phyloP scores from a whole-genome alignment of 306 rosid genomes.

The Malus fusca region DNA sequence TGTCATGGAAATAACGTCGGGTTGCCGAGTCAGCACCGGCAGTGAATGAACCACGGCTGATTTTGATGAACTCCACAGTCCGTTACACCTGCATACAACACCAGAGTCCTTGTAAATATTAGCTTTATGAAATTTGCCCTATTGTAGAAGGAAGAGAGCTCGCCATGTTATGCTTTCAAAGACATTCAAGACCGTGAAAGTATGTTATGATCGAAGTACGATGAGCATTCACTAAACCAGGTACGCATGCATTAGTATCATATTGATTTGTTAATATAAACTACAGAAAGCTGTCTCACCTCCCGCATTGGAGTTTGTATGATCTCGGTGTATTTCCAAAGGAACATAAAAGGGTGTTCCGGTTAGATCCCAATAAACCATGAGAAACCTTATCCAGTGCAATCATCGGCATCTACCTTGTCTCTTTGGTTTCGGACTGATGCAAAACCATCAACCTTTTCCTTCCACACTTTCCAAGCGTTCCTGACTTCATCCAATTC shows the following conservation, averaged over 20 bases:
- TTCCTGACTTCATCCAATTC: constrained; percentile 62
- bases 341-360: constrained; percentile 78
- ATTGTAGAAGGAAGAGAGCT: not conserved
- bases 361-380: constrained; percentile 79
- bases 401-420: not conserved
- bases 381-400: constrained; percentile 45
- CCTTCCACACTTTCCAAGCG: constrained; percentile 76
- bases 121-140: not conserved
- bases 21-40: constrained; percentile 76
- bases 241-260: not conserved
- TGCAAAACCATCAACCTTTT: constrained; percentile 22
- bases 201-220: not conserved
- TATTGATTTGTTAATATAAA: not conserved
- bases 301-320: constrained; percentile 57
- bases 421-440: constrained; percentile 12
- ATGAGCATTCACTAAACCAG: not conserved
- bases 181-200: not conserved
- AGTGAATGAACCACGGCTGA: constrained; percentile 73
- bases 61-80: constrained; percentile 88
- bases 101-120: not conserved
- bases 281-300: constrained; percentile 30
- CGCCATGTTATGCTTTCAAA: not conserved
- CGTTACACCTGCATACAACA: constrained; percentile 54
- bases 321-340: constrained; percentile 70
- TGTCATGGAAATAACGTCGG: constrained; percentile 59